These are phyloP conservation scores for Fusarium gaditjirri DNA, from an alignment of 2,329 filamentous ascomycete species.

Conservation along the genomic window DNA sequence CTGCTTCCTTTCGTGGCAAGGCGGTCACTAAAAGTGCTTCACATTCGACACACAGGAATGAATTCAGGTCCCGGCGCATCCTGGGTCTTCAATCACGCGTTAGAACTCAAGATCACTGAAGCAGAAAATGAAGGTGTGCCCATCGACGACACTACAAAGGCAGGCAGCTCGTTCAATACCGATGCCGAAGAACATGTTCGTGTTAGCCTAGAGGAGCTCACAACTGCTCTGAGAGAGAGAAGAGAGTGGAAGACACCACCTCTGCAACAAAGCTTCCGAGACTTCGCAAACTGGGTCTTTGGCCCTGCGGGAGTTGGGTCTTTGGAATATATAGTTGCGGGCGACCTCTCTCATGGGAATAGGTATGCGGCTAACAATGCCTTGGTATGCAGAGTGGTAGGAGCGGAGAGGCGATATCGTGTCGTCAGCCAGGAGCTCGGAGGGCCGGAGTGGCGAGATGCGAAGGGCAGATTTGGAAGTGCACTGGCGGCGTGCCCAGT, in stretches of 20 bases:
- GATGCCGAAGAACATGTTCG: rapidly evolving
- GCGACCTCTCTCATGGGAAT: rapidly evolving
- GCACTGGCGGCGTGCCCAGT: not conserved
- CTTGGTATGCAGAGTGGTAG: not conserved
- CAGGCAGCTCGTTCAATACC: rapidly evolving
- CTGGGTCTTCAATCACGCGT: not conserved
- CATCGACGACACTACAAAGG: not conserved
- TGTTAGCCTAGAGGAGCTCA: rapidly evolving
- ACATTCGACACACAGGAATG: not conserved
- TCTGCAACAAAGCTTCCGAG: not conserved
- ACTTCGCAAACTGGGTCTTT: not conserved
- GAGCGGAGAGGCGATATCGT: not conserved
- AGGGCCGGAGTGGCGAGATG: not conserved
- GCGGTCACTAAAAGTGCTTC: not conserved
- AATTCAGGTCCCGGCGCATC: not conserved
- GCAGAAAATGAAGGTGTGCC: rapidly evolving
- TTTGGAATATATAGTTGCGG: not conserved
- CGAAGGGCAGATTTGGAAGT: not conserved
- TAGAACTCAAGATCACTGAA: not conserved
- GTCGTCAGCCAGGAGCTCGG: not conserved
- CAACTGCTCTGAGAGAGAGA: not conserved
- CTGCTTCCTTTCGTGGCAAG: not conserved
- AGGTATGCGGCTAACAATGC: not conserved
- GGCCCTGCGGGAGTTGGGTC: not conserved
- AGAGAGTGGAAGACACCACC: not conserved